Conservation (phyloP, 768 basidiomycete species). For the Clitopilus passeckerianus region DNA sequence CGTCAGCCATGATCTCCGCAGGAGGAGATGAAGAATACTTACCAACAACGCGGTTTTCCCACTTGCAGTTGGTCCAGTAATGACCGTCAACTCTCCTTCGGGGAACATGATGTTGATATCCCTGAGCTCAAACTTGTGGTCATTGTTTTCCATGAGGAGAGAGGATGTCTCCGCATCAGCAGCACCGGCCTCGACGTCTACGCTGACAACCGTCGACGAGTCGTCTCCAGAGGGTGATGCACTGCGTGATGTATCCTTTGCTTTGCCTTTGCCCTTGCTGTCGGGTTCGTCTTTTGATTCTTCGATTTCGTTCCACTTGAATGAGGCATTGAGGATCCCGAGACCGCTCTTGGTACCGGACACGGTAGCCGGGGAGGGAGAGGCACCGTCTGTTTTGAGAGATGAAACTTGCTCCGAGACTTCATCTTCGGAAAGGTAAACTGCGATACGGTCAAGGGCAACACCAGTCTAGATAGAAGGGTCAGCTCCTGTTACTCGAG, state of each 20-base stretch:
- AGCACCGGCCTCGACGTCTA: slow-evolving; percentile 13
- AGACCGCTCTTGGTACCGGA: slow-evolving; percentile 34
- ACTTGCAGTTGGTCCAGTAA: slow-evolving; percentile 77
- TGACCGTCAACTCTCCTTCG: slow-evolving; percentile 59
- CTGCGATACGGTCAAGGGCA: slow-evolving; percentile 61
- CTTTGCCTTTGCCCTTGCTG: slow-evolving; percentile 8
- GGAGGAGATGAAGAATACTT: slow-evolving; percentile 13
- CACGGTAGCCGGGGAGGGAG: slow-evolving; percentile 19
- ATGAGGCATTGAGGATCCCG: slow-evolving; percentile 52
- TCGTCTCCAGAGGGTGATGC: slow-evolving; percentile 7
- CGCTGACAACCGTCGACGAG: slow-evolving; percentile 11
- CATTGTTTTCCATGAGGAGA: slow-evolving; percentile 19
- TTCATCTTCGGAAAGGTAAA: slow-evolving; percentile 68
- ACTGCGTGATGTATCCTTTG: neutral
- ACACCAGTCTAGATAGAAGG: slow-evolving; percentile 42
- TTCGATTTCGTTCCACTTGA: slow-evolving; percentile 57
- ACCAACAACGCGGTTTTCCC: slow-evolving; percentile 81
- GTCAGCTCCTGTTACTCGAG: neutral
- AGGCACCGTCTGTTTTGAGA: slow-evolving; percentile 38
- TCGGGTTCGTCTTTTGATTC: slow-evolving; percentile 16
- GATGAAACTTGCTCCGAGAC: slow-evolving; percentile 63
- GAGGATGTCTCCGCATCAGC: neutral
- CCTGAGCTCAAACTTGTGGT: slow-evolving; percentile 58
- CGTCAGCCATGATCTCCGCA: neutral
- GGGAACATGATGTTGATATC: slow-evolving; percentile 73